Percentiles rank a stretch among this genome's conserved stretches.
phyloP scores from a whole-genome alignment of 441 rosid species.

The Rhodomyrtus psidioides region DNA sequence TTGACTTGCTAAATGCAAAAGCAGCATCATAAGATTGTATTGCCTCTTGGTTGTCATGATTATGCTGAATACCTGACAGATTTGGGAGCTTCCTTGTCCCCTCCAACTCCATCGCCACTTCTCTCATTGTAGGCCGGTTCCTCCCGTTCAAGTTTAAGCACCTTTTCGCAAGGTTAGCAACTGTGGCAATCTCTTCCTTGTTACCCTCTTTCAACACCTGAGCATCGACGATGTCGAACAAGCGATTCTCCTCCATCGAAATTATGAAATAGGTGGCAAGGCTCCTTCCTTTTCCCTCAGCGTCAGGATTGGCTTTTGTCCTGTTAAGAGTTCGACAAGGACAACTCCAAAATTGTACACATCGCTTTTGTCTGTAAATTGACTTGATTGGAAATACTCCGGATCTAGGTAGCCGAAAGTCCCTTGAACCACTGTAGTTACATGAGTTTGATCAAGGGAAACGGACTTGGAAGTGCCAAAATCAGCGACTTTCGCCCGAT shows the following conservation, averaged over 20 bases:
- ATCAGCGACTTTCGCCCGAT: too few species aligned
- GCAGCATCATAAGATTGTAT: background rate
- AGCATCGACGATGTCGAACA: background rate
- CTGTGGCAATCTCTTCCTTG: background rate
- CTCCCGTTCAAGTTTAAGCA: background rate
- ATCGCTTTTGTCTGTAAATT: too few species aligned
- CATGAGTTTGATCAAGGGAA: too few species aligned
- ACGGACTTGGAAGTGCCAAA: too few species aligned
- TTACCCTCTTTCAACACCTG: background rate
- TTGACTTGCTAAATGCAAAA: background rate
- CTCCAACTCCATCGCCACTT: background rate
- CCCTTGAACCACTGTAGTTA: too few species aligned
- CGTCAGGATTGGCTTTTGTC: background rate
- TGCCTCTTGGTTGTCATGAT: fast-evolving
- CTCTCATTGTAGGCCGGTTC: too few species aligned
- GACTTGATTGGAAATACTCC: too few species aligned
- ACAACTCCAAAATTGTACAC: background rate
- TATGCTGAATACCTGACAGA: fast-evolving
- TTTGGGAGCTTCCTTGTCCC: background rate
- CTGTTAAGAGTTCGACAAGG: background rate
- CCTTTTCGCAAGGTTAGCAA: background rate
- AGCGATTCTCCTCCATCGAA: background rate
- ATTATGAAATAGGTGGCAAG: background rate
- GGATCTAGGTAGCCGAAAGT: too few species aligned
- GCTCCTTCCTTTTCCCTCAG: background rate